A percentile compares a stretch with the other conserved stretches of the same genome.
Evolutionary conservation across 2,329 filamentous ascomycete genomes (phyloP).

Genomic region (Phyllosticta paracitricarpa): DNA sequence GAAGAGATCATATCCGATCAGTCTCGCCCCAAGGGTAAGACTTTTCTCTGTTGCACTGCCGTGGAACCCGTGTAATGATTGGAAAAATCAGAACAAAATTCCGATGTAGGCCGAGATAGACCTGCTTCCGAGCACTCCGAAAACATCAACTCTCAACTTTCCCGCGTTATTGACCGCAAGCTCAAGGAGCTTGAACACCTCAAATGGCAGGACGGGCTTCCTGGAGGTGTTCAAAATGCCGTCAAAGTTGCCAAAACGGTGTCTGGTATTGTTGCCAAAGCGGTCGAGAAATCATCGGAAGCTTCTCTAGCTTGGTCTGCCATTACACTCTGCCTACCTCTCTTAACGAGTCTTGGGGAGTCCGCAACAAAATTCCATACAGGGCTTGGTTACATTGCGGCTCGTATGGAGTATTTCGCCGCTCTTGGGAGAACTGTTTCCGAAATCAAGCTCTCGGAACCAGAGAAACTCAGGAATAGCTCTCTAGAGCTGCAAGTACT

Average conservation of each 20-base stretch:
- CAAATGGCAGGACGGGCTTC: no score
- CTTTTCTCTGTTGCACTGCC: no score
- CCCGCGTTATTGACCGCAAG: no score
- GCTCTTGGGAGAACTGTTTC: neutral
- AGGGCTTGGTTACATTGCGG: neutral
- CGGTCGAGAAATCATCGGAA: neutral
- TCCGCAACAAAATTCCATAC: no score
- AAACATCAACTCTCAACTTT: no score
- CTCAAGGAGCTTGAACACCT: no score
- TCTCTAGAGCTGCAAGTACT: neutral
- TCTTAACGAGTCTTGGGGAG: neutral
- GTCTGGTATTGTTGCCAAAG: no score
- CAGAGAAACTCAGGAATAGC: neutral
- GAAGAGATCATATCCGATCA: neutral
- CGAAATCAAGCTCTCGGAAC: neutral
- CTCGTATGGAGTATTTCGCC: neutral
- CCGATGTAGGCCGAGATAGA: no score
- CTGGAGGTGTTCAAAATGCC: no score
- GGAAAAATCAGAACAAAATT: no score
- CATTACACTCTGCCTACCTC: neutral
- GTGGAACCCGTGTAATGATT: no score
- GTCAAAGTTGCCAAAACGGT: neutral
- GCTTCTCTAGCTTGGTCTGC: neutral
- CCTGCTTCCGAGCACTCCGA: no score
- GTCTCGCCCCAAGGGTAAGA: neutral